Conservation (phyloP, 129 eudicot species). For the Smallanthus sonchifolius region DNA sequence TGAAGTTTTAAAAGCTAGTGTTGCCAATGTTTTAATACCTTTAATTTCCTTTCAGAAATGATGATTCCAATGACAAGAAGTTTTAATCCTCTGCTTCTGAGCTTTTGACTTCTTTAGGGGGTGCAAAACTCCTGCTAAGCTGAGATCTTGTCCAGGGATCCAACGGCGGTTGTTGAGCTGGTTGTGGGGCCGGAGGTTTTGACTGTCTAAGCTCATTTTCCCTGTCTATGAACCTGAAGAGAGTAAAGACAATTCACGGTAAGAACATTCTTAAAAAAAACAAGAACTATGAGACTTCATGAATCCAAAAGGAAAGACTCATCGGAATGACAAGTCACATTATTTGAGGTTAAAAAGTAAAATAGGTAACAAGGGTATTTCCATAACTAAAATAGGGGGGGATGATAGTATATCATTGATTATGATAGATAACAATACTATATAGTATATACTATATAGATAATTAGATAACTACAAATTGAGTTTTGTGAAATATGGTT, state of each 20-base stretch:
- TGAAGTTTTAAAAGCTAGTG: not conserved
- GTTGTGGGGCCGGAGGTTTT: constrained; percentile 78
- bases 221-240: constrained; percentile 82
- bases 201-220: constrained; percentile 95
- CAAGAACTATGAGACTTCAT: not conserved
- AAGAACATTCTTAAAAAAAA: not conserved
- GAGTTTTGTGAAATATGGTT: too few species aligned
- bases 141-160: constrained; percentile 94
- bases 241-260: not conserved
- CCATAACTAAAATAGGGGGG: too few species aligned
- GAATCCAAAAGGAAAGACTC: not conserved
- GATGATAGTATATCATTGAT: too few species aligned
- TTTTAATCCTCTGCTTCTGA: constrained; percentile 43
- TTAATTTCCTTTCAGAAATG: not conserved
- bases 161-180: constrained; percentile 67
- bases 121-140: constrained; percentile 80
- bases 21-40: constrained; percentile 1
- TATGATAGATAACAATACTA: too few species aligned
- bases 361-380: too few species aligned
- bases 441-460: too few species aligned
- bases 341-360: too few species aligned
- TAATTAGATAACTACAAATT: too few species aligned
- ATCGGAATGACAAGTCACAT: not conserved
- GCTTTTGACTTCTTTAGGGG: constrained; percentile 80
- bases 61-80: constrained; percentile 7